phyloP scores from a whole-genome alignment of 1,139 yeast species.

The Saccharomyces hybrid region DNA sequence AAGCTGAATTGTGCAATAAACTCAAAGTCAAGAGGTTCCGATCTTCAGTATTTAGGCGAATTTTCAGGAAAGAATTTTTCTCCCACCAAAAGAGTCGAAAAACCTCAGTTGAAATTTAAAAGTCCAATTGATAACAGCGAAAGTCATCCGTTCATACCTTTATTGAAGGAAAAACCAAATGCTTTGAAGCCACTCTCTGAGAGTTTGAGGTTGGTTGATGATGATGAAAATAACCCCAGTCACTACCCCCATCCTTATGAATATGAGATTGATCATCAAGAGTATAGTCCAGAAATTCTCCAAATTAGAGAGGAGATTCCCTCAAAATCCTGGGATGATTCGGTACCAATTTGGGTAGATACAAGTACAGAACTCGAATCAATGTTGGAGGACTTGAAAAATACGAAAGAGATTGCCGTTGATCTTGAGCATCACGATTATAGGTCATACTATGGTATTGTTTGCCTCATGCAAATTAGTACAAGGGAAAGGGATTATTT shows the following conservation, averaged over 20 bases:
- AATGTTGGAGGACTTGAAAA: conserved; percentile 49
- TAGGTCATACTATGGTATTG: conserved; percentile 83
- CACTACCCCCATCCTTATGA: conserved; percentile 80
- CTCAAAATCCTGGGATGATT: conserved; percentile 57
- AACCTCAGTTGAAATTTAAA: conserved; percentile 67
- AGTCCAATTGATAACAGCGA: conserved; percentile 62
- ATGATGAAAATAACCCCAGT: conserved; percentile 40
- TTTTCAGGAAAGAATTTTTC: conserved; percentile 21
- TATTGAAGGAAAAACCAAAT: conserved; percentile 63
- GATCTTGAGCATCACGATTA: conserved; percentile 96
- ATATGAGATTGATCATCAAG: conserved; percentile 61
- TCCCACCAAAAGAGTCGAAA: conserved; percentile 36
- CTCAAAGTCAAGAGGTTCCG: conserved; percentile 12
- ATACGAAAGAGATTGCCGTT: conserved; percentile 69
- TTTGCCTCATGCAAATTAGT: conserved; percentile 90
- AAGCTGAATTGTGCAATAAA: conserved; percentile 16
- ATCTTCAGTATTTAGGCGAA: conserved; percentile 46
- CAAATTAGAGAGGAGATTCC: conserved; percentile 44
- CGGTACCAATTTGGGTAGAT: conserved; percentile 69
- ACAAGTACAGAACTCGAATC: conserved; percentile 42
- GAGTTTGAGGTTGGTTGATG: conserved; percentile 39
- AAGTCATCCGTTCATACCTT: conserved; percentile 67
- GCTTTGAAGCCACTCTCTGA: conserved; percentile 51
- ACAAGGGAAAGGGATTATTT: conserved; percentile 75
- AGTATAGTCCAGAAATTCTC: conserved; percentile 58